Evolutionary conservation across 768 basidiomycete genomes (phyloP), one percentile per base, ranked within the genome.

Genomic region (Macrolepiota albuminosa): DNA sequence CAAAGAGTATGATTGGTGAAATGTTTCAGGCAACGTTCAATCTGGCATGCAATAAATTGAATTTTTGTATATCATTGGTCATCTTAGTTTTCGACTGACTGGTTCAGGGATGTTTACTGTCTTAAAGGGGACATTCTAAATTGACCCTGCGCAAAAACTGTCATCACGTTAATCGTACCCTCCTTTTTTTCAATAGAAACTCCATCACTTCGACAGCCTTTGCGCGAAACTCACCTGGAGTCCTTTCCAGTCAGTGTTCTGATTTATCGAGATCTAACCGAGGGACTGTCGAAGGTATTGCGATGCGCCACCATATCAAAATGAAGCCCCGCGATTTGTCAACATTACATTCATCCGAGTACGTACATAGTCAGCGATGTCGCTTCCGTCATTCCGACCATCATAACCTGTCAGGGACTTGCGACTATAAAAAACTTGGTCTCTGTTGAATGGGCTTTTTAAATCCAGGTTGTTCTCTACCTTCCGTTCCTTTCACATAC

Each of bases 321-420:
- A 11, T 21, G 43, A 48, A 31, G 36, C 18, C 39, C 31, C 18
- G 16, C 7, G 40, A 13, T 14, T 29, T 14, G 58, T 31, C n/a
- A 40, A 36, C 33, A 36, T 52, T 40, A 36, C 37, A 56, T 56
- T 57, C 33, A 64, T 50, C 29, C 40, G 26, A 42, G 36, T 21
- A 62, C 63, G 62, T 61, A 63, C 63, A 61, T 61, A 59, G 63
- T 57, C 62, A 58, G 55, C 63, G 29, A 54, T 54, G 43, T 61
- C 64, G 49, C 62, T 67, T 64, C 49, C 51, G 42, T 64, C 57
- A 62, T 53, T 29, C 42, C 40, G 33, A 39, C 49, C 55, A 54
- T 50, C 39, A 52, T 42, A 48, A 16, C 53, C 46, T 51, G 47
- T 54, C 64, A 58, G 56, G 60, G 56, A 36, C 47, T 49, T 43